These are phyloP conservation scores for Ceratocystis smalleyi DNA, from an alignment of 2,329 filamentous ascomycete genomes.

Conservation along the genomic window DNA sequence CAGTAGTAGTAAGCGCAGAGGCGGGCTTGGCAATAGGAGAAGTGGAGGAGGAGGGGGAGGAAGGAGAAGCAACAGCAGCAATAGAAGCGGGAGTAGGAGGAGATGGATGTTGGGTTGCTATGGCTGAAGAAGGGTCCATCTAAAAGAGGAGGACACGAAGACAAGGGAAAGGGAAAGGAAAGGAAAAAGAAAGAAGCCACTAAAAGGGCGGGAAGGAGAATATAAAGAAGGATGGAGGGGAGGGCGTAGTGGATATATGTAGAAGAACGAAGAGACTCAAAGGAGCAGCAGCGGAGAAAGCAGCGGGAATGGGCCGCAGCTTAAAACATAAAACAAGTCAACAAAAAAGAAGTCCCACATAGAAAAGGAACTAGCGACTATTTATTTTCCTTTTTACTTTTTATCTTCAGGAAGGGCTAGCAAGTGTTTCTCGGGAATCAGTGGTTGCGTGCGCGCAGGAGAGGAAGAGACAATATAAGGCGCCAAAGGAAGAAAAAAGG, in stretches of 20 bases:
- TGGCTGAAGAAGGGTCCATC: constrained; percentile 15
- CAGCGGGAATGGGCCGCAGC: constrained; percentile 9
- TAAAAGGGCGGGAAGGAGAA: background rate
- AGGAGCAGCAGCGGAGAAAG: background rate
- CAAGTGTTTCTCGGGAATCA: background rate
- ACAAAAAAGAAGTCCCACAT: constrained; percentile 4
- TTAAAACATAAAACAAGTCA: constrained; percentile 8
- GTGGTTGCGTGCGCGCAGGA: background rate
- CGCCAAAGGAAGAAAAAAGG: background rate
- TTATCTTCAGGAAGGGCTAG: background rate
- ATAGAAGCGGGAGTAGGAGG: background rate
- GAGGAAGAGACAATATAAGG: constrained; percentile 5
- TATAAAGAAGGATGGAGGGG: background rate
- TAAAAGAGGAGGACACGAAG: constrained; percentile 3
- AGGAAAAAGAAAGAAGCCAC: background rate
- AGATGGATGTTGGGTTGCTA: background rate
- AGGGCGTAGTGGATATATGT: background rate
- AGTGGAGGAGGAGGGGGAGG: background rate
- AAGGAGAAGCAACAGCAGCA: background rate
- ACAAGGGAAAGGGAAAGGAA: background rate
- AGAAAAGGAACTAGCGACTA: background rate
- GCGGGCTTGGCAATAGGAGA: constrained; percentile 1
- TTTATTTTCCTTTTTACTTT: background rate
- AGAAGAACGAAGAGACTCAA: background rate
- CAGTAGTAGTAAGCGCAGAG: background rate